Percentiles rank a stretch among this genome's conserved stretches.
Evolutionary conservation across 176 grass and related monocot genomes (phyloP).

Genomic region (Calamus simplicifolius): DNA sequence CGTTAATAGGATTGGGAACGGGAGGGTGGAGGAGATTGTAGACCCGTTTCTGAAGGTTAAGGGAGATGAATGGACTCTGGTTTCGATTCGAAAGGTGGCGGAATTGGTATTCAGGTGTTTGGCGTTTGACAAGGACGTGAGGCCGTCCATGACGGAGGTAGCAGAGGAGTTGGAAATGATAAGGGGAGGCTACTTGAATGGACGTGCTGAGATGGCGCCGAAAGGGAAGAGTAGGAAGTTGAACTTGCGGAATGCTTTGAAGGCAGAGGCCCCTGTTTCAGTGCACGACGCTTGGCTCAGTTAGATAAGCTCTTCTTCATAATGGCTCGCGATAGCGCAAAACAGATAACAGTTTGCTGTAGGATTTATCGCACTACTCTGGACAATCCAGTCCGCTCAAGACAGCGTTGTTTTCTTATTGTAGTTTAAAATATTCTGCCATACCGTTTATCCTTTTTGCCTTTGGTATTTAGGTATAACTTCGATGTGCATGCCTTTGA

Average conservation of each 20-base stretch:
- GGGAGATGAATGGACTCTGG: conserved; percentile 40
- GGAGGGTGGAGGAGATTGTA: conserved; percentile 49
- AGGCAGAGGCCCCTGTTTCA: conserved; percentile 46
- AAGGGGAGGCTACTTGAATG: conserved; percentile 16
- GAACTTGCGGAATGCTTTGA: background rate
- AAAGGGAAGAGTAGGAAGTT: background rate
- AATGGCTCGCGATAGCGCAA: too few relatives aligned
- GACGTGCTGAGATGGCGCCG: background rate
- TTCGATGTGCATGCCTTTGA: too few relatives aligned
- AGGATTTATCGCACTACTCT: too few relatives aligned
- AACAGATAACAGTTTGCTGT: too few relatives aligned
- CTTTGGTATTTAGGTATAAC: too few relatives aligned
- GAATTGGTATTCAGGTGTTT: conserved; percentile 87
- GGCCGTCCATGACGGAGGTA: conserved; percentile 82
- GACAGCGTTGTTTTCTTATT: too few relatives aligned
- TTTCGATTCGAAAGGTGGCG: conserved; percentile 48
- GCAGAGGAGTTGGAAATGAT: conserved; percentile 42
- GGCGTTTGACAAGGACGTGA: conserved; percentile 65
- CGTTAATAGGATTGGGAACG: conserved; percentile 55
- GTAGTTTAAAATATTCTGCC: too few relatives aligned
- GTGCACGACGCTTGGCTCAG: conserved; percentile 61
- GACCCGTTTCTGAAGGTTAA: conserved; percentile 38
- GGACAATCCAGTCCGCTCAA: too few relatives aligned
- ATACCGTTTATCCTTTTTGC: too few relatives aligned
- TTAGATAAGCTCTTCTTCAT: conserved; percentile 54